Conservation (phyloP, 106 monocot genomes). For the Iris macrosiphon region DNA sequence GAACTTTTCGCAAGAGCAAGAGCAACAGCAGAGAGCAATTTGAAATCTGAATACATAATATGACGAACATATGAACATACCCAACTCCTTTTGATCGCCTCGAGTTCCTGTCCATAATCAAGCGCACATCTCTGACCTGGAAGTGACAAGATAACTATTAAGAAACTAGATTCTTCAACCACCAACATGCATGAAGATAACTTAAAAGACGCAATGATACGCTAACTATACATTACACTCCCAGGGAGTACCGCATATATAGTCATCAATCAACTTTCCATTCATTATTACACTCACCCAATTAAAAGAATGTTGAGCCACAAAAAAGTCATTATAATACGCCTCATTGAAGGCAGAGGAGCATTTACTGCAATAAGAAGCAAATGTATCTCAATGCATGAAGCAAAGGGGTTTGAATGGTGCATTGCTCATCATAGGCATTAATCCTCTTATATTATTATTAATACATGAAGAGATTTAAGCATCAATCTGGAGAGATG, state of each 20-base stretch:
- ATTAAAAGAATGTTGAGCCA: conserved; percentile 63
- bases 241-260: conserved; percentile 8
- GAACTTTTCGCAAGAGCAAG: no score
- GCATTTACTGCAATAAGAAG: no score
- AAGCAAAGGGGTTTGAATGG: conserved; percentile 15
- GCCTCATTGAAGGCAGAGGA: conserved; percentile 75
- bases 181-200: no score
- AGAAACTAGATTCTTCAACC: no score
- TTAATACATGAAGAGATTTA: conserved; percentile 11
- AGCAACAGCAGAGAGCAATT: no score
- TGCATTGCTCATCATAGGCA: conserved; percentile 13
- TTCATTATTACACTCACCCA: conserved; percentile 35
- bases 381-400: conserved; percentile 52
- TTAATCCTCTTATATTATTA: no score
- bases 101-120: conserved; percentile 83
- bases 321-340: conserved; percentile 68
- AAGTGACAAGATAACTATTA: no score
- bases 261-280: conserved; percentile 17
- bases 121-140: conserved; percentile 73
- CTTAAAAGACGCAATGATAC: conserved; percentile 11
- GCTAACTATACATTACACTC: conserved; percentile 16
- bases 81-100: conserved; percentile 84
- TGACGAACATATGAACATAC: no score
- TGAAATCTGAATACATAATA: no score
- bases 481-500: conserved; percentile 2